Conservation (phyloP, 192 early-diverging fungal species). For the Coemansia guatemalensis region DNA sequence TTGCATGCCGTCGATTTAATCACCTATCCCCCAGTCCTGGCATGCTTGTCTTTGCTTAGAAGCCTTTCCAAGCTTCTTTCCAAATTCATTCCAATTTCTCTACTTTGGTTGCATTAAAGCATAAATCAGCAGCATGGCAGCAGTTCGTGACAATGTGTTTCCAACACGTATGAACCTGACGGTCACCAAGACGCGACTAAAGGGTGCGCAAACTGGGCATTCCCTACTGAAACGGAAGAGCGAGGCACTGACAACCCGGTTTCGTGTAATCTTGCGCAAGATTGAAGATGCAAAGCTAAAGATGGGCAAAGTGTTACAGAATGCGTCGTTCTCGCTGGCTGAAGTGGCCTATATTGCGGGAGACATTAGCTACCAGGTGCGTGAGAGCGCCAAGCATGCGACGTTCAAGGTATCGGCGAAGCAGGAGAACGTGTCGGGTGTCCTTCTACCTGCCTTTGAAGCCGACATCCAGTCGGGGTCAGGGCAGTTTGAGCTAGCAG, state of each 20-base stretch:
- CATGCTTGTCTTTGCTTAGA: background rate
- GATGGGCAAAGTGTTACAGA: constrained; percentile 99
- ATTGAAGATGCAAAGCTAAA: constrained; percentile 98
- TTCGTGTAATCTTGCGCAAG: constrained; percentile 91
- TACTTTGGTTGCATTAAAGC: background rate
- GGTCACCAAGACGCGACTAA: constrained; percentile 91
- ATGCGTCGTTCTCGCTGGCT: constrained; percentile 95
- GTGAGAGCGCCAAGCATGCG: constrained; percentile 90
- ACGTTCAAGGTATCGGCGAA: constrained; percentile 89
- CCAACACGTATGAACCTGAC: constrained; percentile 98
- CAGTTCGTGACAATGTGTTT: constrained; percentile 81
- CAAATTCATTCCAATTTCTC: no score
- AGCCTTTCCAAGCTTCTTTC: background rate
- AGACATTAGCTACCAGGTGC: constrained; percentile 97
- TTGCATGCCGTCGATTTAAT: background rate
- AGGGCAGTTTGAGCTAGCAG: constrained; percentile 98
- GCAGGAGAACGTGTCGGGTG: constrained; percentile 97
- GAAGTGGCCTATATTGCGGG: constrained; percentile 97
- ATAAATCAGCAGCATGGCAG: constrained; percentile 56
- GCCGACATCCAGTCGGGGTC: constrained; percentile 68
- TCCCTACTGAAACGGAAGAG: constrained; percentile 96
- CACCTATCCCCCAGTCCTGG: background rate
- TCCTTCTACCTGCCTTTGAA: constrained; percentile 93
- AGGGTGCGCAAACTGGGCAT: constrained; percentile 98
- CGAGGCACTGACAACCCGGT: constrained; percentile 94